Base-by-base conservation (phyloP, 1,284 basidiomycete genomes). In the Ceratobasidium theobromae region DNA sequence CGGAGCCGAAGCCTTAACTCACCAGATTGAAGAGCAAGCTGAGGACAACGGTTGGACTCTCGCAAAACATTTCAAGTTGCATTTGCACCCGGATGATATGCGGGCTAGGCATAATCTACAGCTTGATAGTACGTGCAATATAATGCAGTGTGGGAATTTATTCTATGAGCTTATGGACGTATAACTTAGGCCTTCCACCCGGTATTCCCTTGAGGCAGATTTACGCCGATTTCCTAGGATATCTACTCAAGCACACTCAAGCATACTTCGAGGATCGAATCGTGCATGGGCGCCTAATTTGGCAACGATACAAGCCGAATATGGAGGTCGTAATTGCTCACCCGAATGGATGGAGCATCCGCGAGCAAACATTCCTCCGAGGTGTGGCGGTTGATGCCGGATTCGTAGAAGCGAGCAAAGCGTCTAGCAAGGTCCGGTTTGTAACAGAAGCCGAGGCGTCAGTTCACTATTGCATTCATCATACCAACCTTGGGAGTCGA, bases 381-480 rank as follows among this genome's bases (percentile, higher is more conserved):
- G n/a, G 48, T 3, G 70, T 67, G 0, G 64, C 65, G 6, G 41
- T 69, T 11, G 23, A 25, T 9, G 70, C 49, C 33, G 58, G 30
- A 14, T 60, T 52, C 11, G 11, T 52, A n/a, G 12, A 51, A 2
- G 8, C n/a, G 0, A 28, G 35, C 4, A 35, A 60, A 6, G 45
- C 68, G 16, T 11, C 12, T 32, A 51, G 21, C 14, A 48, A 38
- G 6, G 48, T 71, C 5, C 25, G 46, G 16, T 70, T 71, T 45
- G 45, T 70, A 9, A 66, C 58, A 12, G 70, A 70, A 43, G 68
- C 66, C 4, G 70, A 71, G 40, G 70, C 70, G 0, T 69, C 67
- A 5, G 66, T 71, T 1, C 70, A 70, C n/a, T 71, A 62, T 40
- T 49, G 45, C 43, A 28, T 70, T 16, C 18, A 60, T 4, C 41